Evolutionary conservation across 768 basidiomycete species (phyloP).

Genomic region (Multifurca ochricompacta): DNA sequence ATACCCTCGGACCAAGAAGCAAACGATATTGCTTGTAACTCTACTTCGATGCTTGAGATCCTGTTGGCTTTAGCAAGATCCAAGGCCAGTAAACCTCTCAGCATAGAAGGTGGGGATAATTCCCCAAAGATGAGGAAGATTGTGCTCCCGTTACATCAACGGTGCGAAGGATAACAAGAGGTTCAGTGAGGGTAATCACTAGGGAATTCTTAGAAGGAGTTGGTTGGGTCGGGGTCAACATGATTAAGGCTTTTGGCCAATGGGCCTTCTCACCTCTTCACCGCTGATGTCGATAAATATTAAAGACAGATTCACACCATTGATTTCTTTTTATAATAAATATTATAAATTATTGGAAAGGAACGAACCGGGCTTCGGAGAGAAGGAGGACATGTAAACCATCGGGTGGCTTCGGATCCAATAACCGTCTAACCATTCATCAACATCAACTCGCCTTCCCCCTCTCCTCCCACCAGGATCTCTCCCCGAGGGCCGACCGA

Average conservation of each 20-base stretch:
- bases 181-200: conserved; percentile 45
- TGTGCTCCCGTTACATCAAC: conserved; percentile 30
- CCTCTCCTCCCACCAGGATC: neutral
- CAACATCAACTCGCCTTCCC: neutral
- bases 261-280: too few species aligned
- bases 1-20: conserved; percentile 85
- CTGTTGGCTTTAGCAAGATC: conserved; percentile 68
- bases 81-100: conserved; percentile 60
- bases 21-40: conserved; percentile 60
- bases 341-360: neutral
- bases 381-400: neutral
- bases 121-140: conserved; percentile 24
- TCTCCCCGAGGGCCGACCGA: too few species aligned
- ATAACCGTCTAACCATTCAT: neutral
- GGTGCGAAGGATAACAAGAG: conserved; percentile 46
- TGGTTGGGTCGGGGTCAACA: neutral
- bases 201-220: conserved; percentile 33
- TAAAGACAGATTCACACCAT: too few species aligned
- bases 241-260: too few species aligned
- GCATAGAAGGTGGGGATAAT: conserved; percentile 41
- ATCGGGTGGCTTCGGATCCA: neutral
- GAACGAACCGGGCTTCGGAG: neutral
- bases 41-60: conserved; percentile 79
- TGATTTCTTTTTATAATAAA: too few species aligned
- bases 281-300: too few species aligned